Evolutionary conservation across 331 rosid genomes (phyloP).

Genomic region (Rhamnella rubrinervis): DNA sequence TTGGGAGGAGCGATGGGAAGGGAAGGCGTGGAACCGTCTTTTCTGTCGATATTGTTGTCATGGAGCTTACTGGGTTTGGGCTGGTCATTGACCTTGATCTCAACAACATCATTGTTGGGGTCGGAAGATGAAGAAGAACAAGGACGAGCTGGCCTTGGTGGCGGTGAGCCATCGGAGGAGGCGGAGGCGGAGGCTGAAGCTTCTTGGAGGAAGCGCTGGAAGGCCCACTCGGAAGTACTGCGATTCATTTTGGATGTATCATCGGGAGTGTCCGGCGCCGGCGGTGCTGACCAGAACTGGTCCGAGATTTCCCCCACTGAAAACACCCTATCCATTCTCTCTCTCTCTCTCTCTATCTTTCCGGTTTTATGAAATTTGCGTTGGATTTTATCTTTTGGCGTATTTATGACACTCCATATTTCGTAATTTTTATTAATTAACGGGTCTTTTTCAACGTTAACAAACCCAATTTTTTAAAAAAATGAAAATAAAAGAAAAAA

Average conservation of each 20-base stretch:
- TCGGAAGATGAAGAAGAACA: slow-evolving; percentile 39
- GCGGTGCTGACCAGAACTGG: slow-evolving; percentile 47
- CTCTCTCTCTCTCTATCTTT: slow-evolving; percentile 3
- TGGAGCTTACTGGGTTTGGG: neutral
- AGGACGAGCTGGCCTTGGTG: slow-evolving; percentile 24
- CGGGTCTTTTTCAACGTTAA: too few relatives aligned
- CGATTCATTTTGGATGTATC: slow-evolving; percentile 63
- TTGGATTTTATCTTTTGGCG: slow-evolving; percentile 1
- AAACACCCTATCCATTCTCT: slow-evolving; percentile 70
- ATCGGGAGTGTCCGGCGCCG: slow-evolving; percentile 6
- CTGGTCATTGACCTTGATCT: slow-evolving; percentile 34
- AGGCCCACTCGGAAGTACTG: slow-evolving; percentile 87
- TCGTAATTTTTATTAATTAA: too few relatives aligned
- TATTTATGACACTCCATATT: neutral
- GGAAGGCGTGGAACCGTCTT: slow-evolving; percentile 24
- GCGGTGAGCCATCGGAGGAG: slow-evolving; percentile 7
- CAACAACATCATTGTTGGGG: slow-evolving; percentile 31
- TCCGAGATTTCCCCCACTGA: slow-evolving; percentile 78
- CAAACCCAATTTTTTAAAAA: too few relatives aligned
- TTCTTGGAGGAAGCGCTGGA: slow-evolving; percentile 69
- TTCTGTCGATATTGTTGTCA: neutral
- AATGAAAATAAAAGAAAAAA: too few relatives aligned
- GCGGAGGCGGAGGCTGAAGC: slow-evolving; percentile 20
- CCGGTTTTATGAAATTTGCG: neutral
- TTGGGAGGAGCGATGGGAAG: slow-evolving; percentile 13